Percentiles rank a stretch among this genome's conserved stretches.
Evolutionary conservation across 805 yeast species (phyloP).

Genomic region (Nakazawaea anatomiae): DNA sequence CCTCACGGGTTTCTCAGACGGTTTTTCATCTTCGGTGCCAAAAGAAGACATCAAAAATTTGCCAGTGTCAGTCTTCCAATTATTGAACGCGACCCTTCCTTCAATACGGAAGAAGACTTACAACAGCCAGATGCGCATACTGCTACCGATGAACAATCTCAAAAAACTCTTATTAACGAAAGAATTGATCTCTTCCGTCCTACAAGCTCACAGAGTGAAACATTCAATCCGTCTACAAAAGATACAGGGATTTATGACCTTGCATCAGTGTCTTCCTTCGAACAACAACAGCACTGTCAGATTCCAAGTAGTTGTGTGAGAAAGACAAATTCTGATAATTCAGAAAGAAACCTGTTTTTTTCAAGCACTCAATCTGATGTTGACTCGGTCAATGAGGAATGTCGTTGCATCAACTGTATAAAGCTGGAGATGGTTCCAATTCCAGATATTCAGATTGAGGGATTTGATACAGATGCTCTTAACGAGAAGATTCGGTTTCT

Average conservation of each 20-base stretch:
- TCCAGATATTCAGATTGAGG: no score
- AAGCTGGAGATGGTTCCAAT: not conserved
- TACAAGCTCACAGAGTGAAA: no score
- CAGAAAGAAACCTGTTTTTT: not conserved
- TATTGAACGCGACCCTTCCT: not conserved
- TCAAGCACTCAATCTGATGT: not conserved
- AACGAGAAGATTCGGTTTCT: constrained; percentile 1
- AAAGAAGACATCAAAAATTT: not conserved
- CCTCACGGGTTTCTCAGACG: not conserved
- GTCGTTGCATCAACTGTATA: not conserved
- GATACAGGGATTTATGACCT: no score
- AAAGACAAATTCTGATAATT: not conserved
- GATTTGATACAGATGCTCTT: no score
- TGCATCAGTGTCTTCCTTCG: no score
- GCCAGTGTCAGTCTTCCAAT: not conserved
- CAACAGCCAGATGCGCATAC: not conserved
- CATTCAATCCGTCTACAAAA: no score
- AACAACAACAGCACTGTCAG: not conserved
- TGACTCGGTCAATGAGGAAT: not conserved
- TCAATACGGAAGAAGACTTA: not conserved
- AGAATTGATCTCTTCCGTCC: no score
- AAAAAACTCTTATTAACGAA: no score
- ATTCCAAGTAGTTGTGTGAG: not conserved
- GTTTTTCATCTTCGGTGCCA: not conserved
- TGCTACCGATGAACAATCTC: not conserved